A percentile compares a stretch with the other conserved stretches of the same genome.
Evolutionary conservation across 164 flowering plant genomes (phyloP).

Genomic region (Umbellularia californica): DNA sequence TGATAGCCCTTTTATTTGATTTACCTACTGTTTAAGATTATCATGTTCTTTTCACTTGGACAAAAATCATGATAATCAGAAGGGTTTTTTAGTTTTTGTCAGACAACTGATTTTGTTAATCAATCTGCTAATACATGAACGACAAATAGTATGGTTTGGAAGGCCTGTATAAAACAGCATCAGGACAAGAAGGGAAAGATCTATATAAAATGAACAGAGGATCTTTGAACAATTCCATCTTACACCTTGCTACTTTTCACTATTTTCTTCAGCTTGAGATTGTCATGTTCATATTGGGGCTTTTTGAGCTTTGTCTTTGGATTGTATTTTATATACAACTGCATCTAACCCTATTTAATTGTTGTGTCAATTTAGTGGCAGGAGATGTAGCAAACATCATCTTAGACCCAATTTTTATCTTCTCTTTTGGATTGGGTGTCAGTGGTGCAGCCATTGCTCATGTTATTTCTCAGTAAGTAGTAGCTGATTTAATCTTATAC

Average conservation of each 20-base stretch:
- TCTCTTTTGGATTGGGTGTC: slow-evolving; percentile 54
- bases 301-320: neutral
- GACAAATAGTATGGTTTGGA: no score
- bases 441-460: slow-evolving; percentile 98
- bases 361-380: slow-evolving; percentile 39
- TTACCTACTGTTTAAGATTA: no score
- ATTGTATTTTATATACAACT: neutral
- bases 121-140: no score
- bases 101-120: no score
- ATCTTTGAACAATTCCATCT: no score
- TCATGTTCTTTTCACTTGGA: no score
- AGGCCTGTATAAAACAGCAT: no score
- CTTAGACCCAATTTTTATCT: slow-evolving; percentile 83
- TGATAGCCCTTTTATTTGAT: no score
- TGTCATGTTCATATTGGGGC: neutral
- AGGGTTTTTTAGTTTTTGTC: no score
- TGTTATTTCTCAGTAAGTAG: slow-evolving; percentile 89
- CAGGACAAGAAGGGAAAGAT: no score
- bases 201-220: no score
- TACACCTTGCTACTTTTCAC: neutral
- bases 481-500: neutral
- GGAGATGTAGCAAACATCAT: slow-evolving; percentile 73
- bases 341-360: slow-evolving; percentile 4
- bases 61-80: no score
- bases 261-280: neutral